Percentiles rank a stretch among this genome's conserved stretches.
phyloP scores from a whole-genome alignment of 2,329 filamentous ascomycete species.

The Clonostachys rhizophaga region DNA sequence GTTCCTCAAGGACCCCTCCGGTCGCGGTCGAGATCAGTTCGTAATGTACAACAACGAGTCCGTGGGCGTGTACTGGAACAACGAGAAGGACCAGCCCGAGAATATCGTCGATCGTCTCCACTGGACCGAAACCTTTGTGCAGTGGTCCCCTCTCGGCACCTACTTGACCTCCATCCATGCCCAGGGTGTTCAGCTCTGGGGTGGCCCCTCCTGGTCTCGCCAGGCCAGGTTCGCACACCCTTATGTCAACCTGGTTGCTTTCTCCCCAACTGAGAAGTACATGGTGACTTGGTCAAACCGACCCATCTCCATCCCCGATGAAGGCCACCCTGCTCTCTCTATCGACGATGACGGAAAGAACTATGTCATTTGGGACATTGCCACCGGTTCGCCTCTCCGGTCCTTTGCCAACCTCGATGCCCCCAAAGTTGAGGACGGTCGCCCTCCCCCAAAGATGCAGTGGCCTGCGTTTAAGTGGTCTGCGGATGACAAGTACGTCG shows the following conservation, averaged over 20 bases:
- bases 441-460: constrained; percentile 78
- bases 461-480: constrained; percentile 99
- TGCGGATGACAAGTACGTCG: constrained; percentile 93
- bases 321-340: constrained; percentile 75
- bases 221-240: constrained; percentile 93
- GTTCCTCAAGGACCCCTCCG: constrained; percentile 78
- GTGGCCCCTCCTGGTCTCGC: constrained; percentile 81
- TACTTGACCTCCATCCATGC: constrained; percentile 92
- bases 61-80: constrained; percentile 97
- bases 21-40: constrained; percentile 88
- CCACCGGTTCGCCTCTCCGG: constrained; percentile 81
- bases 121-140: constrained; percentile 97
- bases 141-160: constrained; percentile 95
- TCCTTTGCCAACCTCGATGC: constrained; percentile 91
- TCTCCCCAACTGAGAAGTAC: constrained; percentile 90
- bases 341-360: constrained; percentile 98
- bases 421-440: constrained; percentile 53
- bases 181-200: constrained; percentile 97
- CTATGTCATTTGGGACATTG: constrained; percentile 98
- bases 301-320: constrained; percentile 87
- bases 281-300: constrained; percentile 95
- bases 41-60: constrained; percentile 89
- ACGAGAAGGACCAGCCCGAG: constrained; percentile 87
- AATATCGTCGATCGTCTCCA: constrained; percentile 85
- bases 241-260: constrained; percentile 92